Evolutionary conservation across 2,329 filamentous ascomycete genomes (phyloP), one percentile per base, ranked within the genome.

Genomic region (Neocatenulostroma microsporum): DNA sequence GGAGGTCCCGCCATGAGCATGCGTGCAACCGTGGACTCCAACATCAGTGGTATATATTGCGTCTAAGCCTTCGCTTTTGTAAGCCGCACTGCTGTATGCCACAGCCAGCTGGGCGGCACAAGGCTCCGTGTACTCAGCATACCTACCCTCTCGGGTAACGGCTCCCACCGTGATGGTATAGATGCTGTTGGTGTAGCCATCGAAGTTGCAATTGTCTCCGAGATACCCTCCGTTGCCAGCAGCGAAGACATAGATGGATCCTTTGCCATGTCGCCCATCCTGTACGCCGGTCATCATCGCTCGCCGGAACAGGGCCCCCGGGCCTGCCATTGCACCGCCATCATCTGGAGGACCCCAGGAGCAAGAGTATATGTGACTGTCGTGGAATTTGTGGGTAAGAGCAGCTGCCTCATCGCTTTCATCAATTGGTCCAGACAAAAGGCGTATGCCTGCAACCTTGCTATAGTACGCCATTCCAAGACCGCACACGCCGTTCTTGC

Each of bases 101-200:
- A 98, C 91, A 3, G 95, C 88, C 30, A 98, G 70, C 58, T 94
- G 85, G 15, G 91, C 91, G 3, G 89, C 95, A 66, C 91, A 98
- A 44, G 85, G 82, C 62, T 98, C 91, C 0, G 89, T 95, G 62
- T 98, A 98, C 60, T 89, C 91, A 0, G 91, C 88, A 56, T 96
- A 89, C n/a, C 75, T 63, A 25, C 89, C 88, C 48, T 82, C 78
- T 41, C 85, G 74, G 58, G 95, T 88, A 44, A 98, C 82, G 21
- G 89, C 89, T 23, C 91, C 91, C 13, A 98, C 87, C 0, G 88
- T 94, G 51, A 98, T 91, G 60, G 87, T 95, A 71, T 96, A 98
- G 52, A 98, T 98, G 58, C 88, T 95, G 68, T 98, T 98, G 42
- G 91, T 98, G 64, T 98, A 98, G 25, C 91, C 91, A 57, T 98